These are phyloP conservation scores for Exophiala sideris DNA, from an alignment of 2,329 filamentous ascomycete species.

Conservation along the genomic window DNA sequence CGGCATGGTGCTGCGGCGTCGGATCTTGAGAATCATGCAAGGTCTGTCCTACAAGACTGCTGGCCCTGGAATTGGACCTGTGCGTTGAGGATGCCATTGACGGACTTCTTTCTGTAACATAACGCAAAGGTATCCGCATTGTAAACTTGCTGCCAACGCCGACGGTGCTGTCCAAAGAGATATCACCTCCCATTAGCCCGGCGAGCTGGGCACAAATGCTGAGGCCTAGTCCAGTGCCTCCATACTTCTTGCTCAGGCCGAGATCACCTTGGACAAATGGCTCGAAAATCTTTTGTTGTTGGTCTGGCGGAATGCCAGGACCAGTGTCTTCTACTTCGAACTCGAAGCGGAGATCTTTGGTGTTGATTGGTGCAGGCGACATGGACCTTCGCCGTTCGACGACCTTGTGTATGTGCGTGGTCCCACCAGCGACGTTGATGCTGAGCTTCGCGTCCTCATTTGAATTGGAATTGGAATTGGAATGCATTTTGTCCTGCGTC, in stretches of 20 bases:
- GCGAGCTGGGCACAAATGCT: slow-evolving; percentile 88
- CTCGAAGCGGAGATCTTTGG: slow-evolving; percentile 71
- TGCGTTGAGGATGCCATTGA: slow-evolving; percentile 28
- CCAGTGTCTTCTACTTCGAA: slow-evolving; percentile 88
- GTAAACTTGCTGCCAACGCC: slow-evolving; percentile 77
- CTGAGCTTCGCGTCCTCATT: slow-evolving; percentile 39
- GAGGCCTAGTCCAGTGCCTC: slow-evolving; percentile 80
- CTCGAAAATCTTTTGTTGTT: slow-evolving; percentile 84
- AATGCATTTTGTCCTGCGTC: background rate
- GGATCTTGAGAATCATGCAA: slow-evolving; percentile 16
- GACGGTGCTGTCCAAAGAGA: slow-evolving; percentile 67
- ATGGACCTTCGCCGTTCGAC: slow-evolving; percentile 54
- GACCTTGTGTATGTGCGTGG: slow-evolving; percentile 50
- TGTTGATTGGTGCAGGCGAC: slow-evolving; percentile 58
- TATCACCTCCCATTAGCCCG: slow-evolving; percentile 74
- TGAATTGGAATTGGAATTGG: slow-evolving; percentile 8
- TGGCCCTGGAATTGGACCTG: slow-evolving; percentile 21
- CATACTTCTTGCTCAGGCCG: slow-evolving; percentile 82
- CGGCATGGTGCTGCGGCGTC: slow-evolving; percentile 6
- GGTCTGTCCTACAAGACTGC: slow-evolving; percentile 23
- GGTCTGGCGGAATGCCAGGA: slow-evolving; percentile 73
- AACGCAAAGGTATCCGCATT: slow-evolving; percentile 76
- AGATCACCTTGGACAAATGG: slow-evolving; percentile 93
- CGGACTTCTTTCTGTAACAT: slow-evolving; percentile 64
- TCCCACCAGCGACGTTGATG: slow-evolving; percentile 61